Percentiles rank a stretch among this genome's conserved stretches.
Conservation (phyloP, 129 eudicot genomes). For the Glebionis coronaria region DNA sequence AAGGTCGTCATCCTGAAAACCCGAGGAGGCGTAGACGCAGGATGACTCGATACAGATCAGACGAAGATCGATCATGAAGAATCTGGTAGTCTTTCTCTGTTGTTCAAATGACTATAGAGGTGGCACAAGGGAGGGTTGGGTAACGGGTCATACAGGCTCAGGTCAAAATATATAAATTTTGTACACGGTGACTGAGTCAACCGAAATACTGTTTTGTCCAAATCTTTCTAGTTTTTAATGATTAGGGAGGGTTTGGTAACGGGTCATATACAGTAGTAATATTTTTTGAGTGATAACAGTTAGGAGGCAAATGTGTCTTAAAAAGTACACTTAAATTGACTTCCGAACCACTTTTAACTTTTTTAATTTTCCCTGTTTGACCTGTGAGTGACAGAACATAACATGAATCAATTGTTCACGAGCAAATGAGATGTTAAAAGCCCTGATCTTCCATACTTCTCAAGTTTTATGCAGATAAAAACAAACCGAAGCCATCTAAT, state of each 20-base stretch:
- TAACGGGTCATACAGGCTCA: conserved; percentile 3
- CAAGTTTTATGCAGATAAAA: conserved; percentile 28
- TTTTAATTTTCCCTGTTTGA: neutral
- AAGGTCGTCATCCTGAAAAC: conserved; percentile 37
- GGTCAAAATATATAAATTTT: conserved; percentile 2
- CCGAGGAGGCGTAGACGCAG: conserved; percentile 69
- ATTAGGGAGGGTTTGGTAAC: too few species aligned
- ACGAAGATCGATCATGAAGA: conserved; percentile 51
- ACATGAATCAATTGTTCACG: neutral
- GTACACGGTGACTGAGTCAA: neutral
- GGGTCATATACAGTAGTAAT: too few species aligned
- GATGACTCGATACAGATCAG: conserved; percentile 56
- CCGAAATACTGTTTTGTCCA: neutral
- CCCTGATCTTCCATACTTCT: conserved; percentile 11
- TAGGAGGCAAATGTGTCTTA: neutral
- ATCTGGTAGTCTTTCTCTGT: conserved; percentile 39
- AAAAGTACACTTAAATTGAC: neutral
- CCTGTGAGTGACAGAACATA: neutral
- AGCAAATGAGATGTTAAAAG: neutral
- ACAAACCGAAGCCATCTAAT: neutral
- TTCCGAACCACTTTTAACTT: neutral
- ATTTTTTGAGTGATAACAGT: neutral
- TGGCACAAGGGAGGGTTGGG: conserved; percentile 9
- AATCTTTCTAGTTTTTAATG: too few species aligned
- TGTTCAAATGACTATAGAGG: conserved; percentile 3